These are phyloP conservation scores for Starmerella sp. DNA, from an alignment of 805 yeast species.

Conservation along the genomic window DNA sequence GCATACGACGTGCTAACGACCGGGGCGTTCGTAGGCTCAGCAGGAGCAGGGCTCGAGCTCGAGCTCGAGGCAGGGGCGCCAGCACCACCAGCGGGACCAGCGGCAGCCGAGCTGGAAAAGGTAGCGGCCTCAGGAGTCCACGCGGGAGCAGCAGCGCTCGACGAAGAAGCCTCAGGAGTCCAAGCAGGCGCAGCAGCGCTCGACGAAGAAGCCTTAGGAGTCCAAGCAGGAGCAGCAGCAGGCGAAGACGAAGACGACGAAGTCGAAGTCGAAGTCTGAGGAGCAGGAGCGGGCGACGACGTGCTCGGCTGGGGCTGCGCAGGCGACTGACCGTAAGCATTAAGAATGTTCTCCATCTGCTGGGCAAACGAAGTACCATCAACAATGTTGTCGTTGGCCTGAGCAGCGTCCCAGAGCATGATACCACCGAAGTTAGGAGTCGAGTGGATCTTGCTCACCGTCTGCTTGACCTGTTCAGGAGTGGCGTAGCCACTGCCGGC, in stretches of 20 bases:
- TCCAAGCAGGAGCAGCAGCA: not conserved
- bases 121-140: too few relatives aligned
- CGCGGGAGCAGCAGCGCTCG: not conserved
- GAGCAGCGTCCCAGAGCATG: constrained; percentile 77
- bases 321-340: constrained; percentile 15
- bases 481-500: constrained; percentile 47
- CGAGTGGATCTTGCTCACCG: constrained; percentile 23
- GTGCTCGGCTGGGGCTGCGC: constrained; percentile 16
- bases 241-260: constrained; percentile 10
- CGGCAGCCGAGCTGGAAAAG: not conserved
- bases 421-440: constrained; percentile 52
- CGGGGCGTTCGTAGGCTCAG: not conserved
- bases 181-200: constrained; percentile 1
- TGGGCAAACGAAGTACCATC: constrained; percentile 37
- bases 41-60: not conserved
- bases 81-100: not conserved
- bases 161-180: not conserved
- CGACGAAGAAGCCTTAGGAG: not conserved
- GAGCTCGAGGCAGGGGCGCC: not conserved
- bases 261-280: constrained; percentile 10
- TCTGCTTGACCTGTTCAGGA: constrained; percentile 28
- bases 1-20: not conserved
- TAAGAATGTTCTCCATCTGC: constrained; percentile 36
- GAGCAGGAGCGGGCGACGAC: constrained; percentile 4
- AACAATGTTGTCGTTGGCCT: constrained; percentile 40